Evolutionary conservation across 257 asterid species (phyloP), one percentile per base, ranked within the genome.

Genomic region (Solanum paucissectum): DNA sequence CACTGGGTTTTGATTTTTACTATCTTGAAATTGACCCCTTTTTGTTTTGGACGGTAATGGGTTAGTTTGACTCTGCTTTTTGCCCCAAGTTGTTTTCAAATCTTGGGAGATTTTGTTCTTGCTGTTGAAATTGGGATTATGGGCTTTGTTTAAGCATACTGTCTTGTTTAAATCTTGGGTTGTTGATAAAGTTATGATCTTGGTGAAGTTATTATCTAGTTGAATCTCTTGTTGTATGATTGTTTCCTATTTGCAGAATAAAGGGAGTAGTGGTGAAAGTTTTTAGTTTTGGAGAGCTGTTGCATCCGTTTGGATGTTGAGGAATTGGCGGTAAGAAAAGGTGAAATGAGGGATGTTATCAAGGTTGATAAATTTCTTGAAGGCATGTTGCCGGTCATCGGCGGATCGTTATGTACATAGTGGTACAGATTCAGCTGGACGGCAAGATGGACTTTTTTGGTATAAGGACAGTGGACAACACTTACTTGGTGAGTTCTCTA

Each of bases 321-420:
- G 87, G 88, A 90, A 88, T 88, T 82, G 49, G 88, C 37, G 86
- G 90, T 91, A 88, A 89, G 79, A 91, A 76, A 87, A 89, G 93
- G 89, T 92, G 94, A 92, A 88, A 92, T 92, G 94, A 91, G 94
- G 94, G 94, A 92, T 92, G 94, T 89, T 92, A 92, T 91, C 93
- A 88, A 91, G 87, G 88, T 90, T 92, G 88, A 91, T 92, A 92
- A 89, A 89, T 88, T 89, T 92, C 83, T 86, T 91, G 68, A 90
- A 69, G 92, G 92, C 91, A 87, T 92, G 94, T 84, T 91, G 94
- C 92, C 89, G 91, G 81, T 88, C 91, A 44, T 89, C 94, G 27
- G 83, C 90, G 8, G 89, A 87, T 66, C 71, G 83, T 34, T 83
- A 36, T 81, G 74, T 90, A 37, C 92, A 90, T 58, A 68, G 86